A percentile compares a stretch with the other conserved stretches of the same genome.
These are phyloP conservation scores for Blastocystis sp. DNA, from an alignment of 352 stramenopile genomes.

Conservation along the genomic window DNA sequence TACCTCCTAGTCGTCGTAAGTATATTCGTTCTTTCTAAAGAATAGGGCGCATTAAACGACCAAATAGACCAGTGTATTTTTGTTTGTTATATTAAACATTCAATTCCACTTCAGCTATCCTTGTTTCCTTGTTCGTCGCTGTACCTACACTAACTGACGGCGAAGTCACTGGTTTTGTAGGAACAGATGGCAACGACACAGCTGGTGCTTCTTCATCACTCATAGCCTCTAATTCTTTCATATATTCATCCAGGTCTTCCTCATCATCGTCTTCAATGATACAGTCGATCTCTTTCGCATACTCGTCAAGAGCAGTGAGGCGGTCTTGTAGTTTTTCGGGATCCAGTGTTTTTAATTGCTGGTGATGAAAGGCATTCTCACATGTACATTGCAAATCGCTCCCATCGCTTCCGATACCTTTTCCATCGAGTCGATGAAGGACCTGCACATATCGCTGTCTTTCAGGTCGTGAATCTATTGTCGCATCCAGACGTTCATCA, in stretches of 20 bases:
- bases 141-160: neutral
- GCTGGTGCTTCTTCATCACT: neutral
- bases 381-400: neutral
- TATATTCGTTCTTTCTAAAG: neutral
- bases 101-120: neutral
- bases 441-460: neutral
- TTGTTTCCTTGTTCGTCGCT: neutral
- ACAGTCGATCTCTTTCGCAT: slow-evolving; percentile 60
- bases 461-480: slow-evolving; percentile 1
- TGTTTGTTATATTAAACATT: neutral
- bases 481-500: neutral
- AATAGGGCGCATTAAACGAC: neutral
- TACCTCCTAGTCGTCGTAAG: neutral
- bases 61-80: neutral
- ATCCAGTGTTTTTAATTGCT: neutral
- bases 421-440: neutral
- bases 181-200: neutral
- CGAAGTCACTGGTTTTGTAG: neutral
- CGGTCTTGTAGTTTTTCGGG: neutral
- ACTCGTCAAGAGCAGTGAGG: slow-evolving; percentile 62
- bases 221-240: slow-evolving; percentile 61
- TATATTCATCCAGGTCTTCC: slow-evolving; percentile 61
- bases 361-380: too few relatives aligned
- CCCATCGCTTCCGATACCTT: neutral
- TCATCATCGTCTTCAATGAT: slow-evolving; percentile 45